phyloP scores from a whole-genome alignment of 2,329 filamentous ascomycete genomes.

The Aspergillus ibericus region DNA sequence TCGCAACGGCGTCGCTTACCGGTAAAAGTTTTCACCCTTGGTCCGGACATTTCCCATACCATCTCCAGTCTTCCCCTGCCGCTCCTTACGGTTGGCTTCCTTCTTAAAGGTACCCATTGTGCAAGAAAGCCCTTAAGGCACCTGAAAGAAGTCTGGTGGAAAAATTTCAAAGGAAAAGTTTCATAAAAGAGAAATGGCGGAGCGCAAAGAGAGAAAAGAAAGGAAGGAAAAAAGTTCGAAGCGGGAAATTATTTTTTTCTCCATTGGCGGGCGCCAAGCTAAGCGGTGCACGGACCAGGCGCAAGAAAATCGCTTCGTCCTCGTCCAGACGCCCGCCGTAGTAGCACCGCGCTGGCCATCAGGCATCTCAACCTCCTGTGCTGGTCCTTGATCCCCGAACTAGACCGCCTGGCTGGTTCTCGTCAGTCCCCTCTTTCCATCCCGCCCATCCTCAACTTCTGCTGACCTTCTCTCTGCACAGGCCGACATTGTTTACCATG shows the following conservation, averaged over 20 bases:
- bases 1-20: constrained; percentile 50
- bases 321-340: constrained; percentile 26
- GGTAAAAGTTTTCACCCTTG: constrained; percentile 99
- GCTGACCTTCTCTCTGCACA: not conserved
- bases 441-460: not conserved
- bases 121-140: constrained; percentile 23
- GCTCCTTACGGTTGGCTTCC: constrained; percentile 76
- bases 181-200: constrained; percentile 28
- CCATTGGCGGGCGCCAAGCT: constrained; percentile 31
- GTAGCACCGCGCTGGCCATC: constrained; percentile 22
- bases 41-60: constrained; percentile 87
- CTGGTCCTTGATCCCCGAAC: constrained; percentile 5
- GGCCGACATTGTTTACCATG: constrained; percentile 26
- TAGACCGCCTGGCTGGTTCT: not conserved
- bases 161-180: constrained; percentile 30
- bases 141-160: constrained; percentile 24
- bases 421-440: not conserved
- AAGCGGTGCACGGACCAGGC: constrained; percentile 37
- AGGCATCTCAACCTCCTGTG: constrained; percentile 13
- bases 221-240: constrained; percentile 17
- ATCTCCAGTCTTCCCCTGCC: constrained; percentile 81
- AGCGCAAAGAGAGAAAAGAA: constrained; percentile 34
- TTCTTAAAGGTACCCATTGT: constrained; percentile 90
- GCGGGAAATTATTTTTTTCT: constrained; percentile 37
- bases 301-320: constrained; percentile 40